phyloP scores from a whole-genome alignment of 148 eudicot species.

The Spergularia bocconei region DNA sequence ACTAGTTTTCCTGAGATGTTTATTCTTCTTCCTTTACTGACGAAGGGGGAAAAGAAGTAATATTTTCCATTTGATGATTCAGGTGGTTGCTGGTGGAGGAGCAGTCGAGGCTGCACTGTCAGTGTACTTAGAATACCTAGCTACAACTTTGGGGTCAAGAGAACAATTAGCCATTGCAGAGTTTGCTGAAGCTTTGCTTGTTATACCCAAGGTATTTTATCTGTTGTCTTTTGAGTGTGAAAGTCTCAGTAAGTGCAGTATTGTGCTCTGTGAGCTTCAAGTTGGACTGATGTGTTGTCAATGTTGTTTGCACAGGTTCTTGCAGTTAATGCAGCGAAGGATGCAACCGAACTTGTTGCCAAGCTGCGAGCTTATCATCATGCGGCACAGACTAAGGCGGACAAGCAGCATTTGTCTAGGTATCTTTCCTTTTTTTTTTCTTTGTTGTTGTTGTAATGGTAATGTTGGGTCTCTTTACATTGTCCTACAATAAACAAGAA shows the following conservation, averaged over 20 bases:
- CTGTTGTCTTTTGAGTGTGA: slow-evolving; percentile 1
- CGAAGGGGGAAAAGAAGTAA: background rate
- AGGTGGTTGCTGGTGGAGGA: slow-evolving; percentile 99
- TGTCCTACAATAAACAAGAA: background rate
- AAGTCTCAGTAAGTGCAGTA: background rate
- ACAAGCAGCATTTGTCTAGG: slow-evolving; percentile 90
- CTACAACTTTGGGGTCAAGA: slow-evolving; percentile 93
- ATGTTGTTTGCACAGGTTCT: slow-evolving; percentile 54
- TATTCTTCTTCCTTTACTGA: background rate
- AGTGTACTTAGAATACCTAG: slow-evolving; percentile 85
- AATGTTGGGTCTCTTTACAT: background rate
- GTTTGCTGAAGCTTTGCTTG: slow-evolving; percentile 85
- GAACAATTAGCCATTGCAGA: slow-evolving; percentile 98
- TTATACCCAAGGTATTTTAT: slow-evolving; percentile 78
- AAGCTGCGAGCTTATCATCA: slow-evolving; percentile 88
- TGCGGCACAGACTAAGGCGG: slow-evolving; percentile 90
- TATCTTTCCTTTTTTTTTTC: slow-evolving; percentile 19
- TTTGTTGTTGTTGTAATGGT: background rate
- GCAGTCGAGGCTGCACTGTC: slow-evolving; percentile 96
- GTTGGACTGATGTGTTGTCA: slow-evolving; percentile 3
- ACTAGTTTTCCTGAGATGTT: background rate
- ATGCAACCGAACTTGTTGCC: slow-evolving; percentile 87
- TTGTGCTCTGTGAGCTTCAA: background rate
- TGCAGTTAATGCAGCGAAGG: slow-evolving; percentile 95
- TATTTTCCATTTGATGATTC: slow-evolving; percentile 18